These are phyloP conservation scores for Leccinum holopus DNA, from an alignment of 1,284 basidiomycete genomes.

Conservation along the genomic window DNA sequence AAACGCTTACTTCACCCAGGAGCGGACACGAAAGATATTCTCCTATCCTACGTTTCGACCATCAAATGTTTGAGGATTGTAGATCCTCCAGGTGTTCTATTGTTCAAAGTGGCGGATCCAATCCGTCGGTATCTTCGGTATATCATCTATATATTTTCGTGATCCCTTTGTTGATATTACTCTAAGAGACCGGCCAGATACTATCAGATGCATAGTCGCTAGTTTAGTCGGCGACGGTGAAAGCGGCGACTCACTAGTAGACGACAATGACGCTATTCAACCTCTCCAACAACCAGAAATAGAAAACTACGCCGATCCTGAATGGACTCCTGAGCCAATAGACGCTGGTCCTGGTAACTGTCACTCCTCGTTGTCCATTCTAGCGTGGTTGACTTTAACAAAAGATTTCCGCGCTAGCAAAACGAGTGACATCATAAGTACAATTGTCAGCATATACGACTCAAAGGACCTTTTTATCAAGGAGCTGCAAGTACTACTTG, in stretches of 20 bases:
- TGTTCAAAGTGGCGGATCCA: conserved; percentile 90
- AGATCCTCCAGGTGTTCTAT: conserved; percentile 88
- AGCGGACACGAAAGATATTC: conserved; percentile 90
- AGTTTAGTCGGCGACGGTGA: conserved; percentile 87
- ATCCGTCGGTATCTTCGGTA: conserved; percentile 85
- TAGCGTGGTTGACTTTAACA: conserved; percentile 6
- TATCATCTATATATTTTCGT: not conserved
- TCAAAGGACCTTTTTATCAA: conserved; percentile 93
- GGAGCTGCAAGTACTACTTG: conserved; percentile 87
- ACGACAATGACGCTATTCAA: conserved; percentile 76
- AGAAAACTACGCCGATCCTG: conserved; percentile 86
- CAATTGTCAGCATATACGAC: conserved; percentile 94
- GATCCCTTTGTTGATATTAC: conserved; percentile 3
- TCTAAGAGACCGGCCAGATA: conserved; percentile 79
- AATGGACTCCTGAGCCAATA: conserved; percentile 92
- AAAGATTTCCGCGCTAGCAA: conserved; percentile 87
- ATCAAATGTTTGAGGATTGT: conserved; percentile 90
- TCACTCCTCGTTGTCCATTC: conserved; percentile 3
- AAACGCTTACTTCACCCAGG: conserved; percentile 94
- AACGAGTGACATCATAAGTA: conserved; percentile 88
- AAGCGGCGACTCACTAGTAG: conserved; percentile 73
- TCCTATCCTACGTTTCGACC: conserved; percentile 92
- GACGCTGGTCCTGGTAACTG: conserved; percentile 76
- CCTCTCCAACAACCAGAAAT: conserved; percentile 68
- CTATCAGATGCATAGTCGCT: conserved; percentile 90